Evolutionary conservation across 2,329 filamentous ascomycete genomes (phyloP).

Genomic region (Zymoseptoria passerinii): DNA sequence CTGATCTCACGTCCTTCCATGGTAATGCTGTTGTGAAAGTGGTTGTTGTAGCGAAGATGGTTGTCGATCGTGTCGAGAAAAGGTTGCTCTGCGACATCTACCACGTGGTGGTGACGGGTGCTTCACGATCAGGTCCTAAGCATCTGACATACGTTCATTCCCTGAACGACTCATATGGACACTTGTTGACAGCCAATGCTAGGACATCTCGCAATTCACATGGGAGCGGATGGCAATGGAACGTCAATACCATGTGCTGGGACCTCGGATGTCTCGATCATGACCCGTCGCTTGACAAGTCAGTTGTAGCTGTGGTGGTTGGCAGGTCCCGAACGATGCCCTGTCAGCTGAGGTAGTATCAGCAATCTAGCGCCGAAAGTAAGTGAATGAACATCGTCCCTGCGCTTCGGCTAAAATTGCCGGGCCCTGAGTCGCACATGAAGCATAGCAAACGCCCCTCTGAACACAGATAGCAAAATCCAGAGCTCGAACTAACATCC

Average conservation of each 20-base stretch:
- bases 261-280: too few relatives aligned
- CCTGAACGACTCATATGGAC: too few relatives aligned
- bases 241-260: too few relatives aligned
- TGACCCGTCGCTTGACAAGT: too few relatives aligned
- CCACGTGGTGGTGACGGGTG: not conserved
- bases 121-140: not conserved
- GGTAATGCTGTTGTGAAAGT: too few relatives aligned
- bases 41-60: not conserved
- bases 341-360: too few relatives aligned
- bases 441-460: not conserved
- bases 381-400: not conserved
- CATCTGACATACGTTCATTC: not conserved
- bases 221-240: too few relatives aligned
- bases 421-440: not conserved
- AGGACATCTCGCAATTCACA: too few relatives aligned
- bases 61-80: not conserved
- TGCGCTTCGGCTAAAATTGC: not conserved
- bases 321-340: too few relatives aligned
- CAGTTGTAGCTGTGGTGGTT: too few relatives aligned
- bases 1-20: too few relatives aligned
- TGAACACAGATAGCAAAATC: not conserved
- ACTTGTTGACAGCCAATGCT: too few relatives aligned
- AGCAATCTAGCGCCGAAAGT: not conserved
- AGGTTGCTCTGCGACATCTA: not conserved
- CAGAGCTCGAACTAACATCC: not conserved